Base-by-base conservation (phyloP, 2,329 filamentous ascomycete genomes). In the Ramularia collo-cygni region DNA sequence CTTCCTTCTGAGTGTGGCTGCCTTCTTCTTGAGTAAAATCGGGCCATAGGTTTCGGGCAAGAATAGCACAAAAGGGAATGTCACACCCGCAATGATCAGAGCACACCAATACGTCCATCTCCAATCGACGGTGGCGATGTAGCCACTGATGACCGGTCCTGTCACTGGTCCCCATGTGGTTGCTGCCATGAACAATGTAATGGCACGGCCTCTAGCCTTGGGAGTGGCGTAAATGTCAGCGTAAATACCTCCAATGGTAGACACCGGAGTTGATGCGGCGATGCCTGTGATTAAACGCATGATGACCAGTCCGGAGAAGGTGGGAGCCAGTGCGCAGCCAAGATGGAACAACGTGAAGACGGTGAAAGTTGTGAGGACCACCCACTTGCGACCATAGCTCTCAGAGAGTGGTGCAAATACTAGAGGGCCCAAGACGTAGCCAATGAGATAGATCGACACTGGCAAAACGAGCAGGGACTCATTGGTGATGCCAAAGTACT, bases 81-180 rank as follows among this genome's bases (percentile, higher is more conserved):
- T 80, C 0, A 63, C 62, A 17, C 74, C 81, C 2, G 82, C 83
- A 39, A 85, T 68, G 13, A 88, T 83, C 12, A 85, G 66, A 10
- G 68, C 80, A 16, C 86, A 71, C 75, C 81, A 85, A 54, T 84
- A 84, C 1, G 73, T 64, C 82, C 81, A 85, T 29, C 77, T 71
- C 82, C 81, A 85, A 17, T 72, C 74, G 17, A 82, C 70, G 9
- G 29, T n/a, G 1, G 75, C 67, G 28, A 76, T 72, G 60, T 74
- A 84, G 8, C 80, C 81, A 1, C 76, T 77, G 15, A 81, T 69
- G 12, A 81, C 74, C 2, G 81, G 81, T 1, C 78, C 76, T 2
- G 80, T 60, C n/a, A 85, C 68, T 1, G 79, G 81, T 0, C 82
- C 82, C 31, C 76, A 76, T 1, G 76, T 72, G 3, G 81, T 85